Evolutionary conservation across 176 grass and related monocot species (phyloP).

Genomic region (Raddia guianensis): DNA sequence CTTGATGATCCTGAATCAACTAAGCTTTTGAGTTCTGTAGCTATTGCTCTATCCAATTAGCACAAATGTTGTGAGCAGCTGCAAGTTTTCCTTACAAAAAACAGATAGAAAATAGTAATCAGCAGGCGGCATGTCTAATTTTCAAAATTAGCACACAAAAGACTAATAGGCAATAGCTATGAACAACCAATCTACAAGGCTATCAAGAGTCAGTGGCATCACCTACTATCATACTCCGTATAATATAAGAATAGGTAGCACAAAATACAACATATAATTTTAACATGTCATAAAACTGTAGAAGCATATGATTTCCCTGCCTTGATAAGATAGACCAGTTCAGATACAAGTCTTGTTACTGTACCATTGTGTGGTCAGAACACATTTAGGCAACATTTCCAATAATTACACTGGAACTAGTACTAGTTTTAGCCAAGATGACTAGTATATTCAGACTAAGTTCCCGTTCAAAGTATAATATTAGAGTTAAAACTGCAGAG

Average conservation of each 20-base stretch:
- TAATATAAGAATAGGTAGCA: background rate
- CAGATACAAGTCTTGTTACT: background rate
- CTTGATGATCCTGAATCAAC: too few species aligned
- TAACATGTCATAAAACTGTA: background rate
- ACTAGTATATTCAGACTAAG: background rate
- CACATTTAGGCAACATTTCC: background rate
- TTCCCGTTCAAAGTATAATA: background rate
- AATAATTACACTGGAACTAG: background rate
- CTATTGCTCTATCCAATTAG: too few species aligned
- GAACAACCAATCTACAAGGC: background rate
- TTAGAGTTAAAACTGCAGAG: too few species aligned
- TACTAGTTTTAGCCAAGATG: background rate
- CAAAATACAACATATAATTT: background rate
- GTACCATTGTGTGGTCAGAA: background rate
- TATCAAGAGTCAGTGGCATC: background rate
- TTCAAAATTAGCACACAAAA: constrained; percentile 15
- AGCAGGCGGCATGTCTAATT: background rate
- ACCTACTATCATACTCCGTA: background rate
- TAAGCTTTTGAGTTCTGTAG: too few species aligned
- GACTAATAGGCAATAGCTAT: background rate
- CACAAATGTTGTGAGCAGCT: background rate
- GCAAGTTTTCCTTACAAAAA: background rate
- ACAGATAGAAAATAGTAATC: background rate
- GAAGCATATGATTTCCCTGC: background rate
- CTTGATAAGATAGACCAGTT: background rate